phyloP scores from a whole-genome alignment of 768 basidiomycete genomes.

The Podaxis carcinomalis region DNA sequence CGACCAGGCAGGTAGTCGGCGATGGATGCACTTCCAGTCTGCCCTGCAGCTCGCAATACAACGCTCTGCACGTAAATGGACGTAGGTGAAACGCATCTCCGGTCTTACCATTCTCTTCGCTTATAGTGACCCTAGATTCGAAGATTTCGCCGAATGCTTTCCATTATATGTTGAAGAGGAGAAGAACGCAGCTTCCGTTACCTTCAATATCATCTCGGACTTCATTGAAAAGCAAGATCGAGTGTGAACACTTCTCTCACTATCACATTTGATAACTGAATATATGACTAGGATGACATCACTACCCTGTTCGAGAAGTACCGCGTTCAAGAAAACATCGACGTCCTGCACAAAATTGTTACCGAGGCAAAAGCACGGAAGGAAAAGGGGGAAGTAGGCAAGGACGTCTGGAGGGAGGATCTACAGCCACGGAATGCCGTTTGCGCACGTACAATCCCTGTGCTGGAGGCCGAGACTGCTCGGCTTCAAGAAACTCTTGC shows the following conservation, averaged over 20 bases:
- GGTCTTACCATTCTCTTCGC: background rate
- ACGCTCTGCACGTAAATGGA: constrained; percentile 55
- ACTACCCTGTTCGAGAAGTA: constrained; percentile 69
- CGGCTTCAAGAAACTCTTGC: constrained; percentile 34
- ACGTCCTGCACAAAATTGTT: constrained; percentile 65
- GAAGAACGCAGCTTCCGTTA: constrained; percentile 54
- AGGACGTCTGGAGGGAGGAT: constrained; percentile 63
- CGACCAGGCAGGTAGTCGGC: constrained; percentile 44
- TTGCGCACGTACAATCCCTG: constrained; percentile 58
- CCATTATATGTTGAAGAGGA: constrained; percentile 63
- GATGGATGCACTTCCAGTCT: constrained; percentile 54
- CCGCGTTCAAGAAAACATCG: constrained; percentile 64
- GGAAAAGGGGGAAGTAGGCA: constrained; percentile 38
- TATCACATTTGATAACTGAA: background rate
- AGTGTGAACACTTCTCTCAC: constrained; percentile 27
- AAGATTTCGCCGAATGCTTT: constrained; percentile 64
- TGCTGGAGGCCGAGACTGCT: constrained; percentile 41
- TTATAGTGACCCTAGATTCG: constrained; percentile 32
- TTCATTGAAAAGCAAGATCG: constrained; percentile 66
- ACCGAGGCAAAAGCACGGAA: constrained; percentile 61
- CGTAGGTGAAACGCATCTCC: constrained; percentile 32
- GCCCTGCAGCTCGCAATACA: constrained; percentile 54
- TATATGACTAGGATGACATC: constrained; percentile 46
- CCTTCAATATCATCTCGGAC: constrained; percentile 62
- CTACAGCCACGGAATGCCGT: constrained; percentile 61